A percentile compares a stretch with the other conserved stretches of the same genome.
Conservation (phyloP, 345 rosid species). For the Schrenkiella parvula region DNA sequence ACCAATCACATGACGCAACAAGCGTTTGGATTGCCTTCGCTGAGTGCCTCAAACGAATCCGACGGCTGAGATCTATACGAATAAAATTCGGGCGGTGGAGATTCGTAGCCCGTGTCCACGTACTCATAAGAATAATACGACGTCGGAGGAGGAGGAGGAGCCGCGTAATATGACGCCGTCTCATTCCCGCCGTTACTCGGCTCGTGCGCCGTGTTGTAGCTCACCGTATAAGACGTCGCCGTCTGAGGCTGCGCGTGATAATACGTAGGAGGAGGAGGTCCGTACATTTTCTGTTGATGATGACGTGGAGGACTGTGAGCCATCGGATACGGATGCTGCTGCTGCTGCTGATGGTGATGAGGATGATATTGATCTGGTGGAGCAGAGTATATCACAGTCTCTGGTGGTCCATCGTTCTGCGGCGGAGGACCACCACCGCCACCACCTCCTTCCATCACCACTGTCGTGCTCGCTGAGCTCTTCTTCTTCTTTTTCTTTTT, state of each 20-base stretch:
- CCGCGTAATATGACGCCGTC: constrained; percentile 31
- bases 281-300: constrained; percentile 21
- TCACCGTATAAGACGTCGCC: constrained; percentile 41
- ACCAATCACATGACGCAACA: constrained; percentile 67
- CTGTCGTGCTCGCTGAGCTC: constrained; percentile 15
- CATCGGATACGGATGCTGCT: constrained; percentile 26
- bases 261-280: constrained; percentile 33
- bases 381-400: constrained; percentile 36
- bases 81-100: constrained; percentile 37
- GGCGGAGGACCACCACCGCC: constrained; percentile 26
- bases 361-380: constrained; percentile 19
- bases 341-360: neutral
- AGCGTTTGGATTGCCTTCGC: constrained; percentile 91
- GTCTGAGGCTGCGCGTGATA: constrained; percentile 40
- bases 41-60: constrained; percentile 68
- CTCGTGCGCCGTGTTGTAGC: constrained; percentile 44
- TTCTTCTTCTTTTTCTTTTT: constrained; percentile 57
- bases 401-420: constrained; percentile 28
- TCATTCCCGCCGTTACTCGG: constrained; percentile 28
- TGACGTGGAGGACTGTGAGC: constrained; percentile 48
- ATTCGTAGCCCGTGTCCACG: constrained; percentile 38
- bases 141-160: constrained; percentile 33
- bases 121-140: constrained; percentile 40
- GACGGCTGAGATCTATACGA: constrained; percentile 45
- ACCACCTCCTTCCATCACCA: constrained; percentile 11